Evolutionary conservation across 441 rosid genomes (phyloP), one percentile per base, ranked within the genome.

Genomic region (Omphalea diandra): DNA sequence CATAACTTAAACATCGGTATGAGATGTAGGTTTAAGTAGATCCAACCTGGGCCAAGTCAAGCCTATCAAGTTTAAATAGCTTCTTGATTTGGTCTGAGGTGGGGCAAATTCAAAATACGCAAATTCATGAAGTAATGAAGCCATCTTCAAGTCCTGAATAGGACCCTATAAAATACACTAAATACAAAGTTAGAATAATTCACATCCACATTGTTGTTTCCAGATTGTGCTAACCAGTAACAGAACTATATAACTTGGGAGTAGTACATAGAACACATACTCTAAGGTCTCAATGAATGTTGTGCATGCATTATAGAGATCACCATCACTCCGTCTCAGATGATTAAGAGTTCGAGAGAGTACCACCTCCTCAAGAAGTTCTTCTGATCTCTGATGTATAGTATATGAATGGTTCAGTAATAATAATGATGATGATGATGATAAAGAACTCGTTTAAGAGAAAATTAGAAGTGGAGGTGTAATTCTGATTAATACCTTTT

Each of bases 311-410:
- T 89, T 87, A 66, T 18, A 44, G 72, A 75, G 65, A 68, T 79
- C 78, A 22, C 52, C 79, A 56, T 77, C 81, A 35, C 17, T 63
- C 8, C 63, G 74, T 76, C 94, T 84, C 41, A 95, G 81, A 70
- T 61, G 83, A 77, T 95, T 90, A 69, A 95, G 96, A 58, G 93
- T 83, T 78, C 72, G 83, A 43, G 97, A 95, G 70, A 95, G 96
- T 64, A 86, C 76, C 67, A 83, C 98, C 86, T 95, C 99, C 81
- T 92, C 98, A 15, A 87, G 90, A 81, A 92, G 77, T 81, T 95
- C 99, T 75, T 90, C 98, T 7, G 99, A 94, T 86, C 83, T 90
- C 99, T 95, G 94, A 74, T 74, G 65, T 40, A 78, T 43, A 77
- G 35, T 24, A 81, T 29, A 75, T 31, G 63, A 50, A 70, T 14